Base-by-base conservation (phyloP, 139 green algal species). In the Chlamydomonas sphaeroides region DNA sequence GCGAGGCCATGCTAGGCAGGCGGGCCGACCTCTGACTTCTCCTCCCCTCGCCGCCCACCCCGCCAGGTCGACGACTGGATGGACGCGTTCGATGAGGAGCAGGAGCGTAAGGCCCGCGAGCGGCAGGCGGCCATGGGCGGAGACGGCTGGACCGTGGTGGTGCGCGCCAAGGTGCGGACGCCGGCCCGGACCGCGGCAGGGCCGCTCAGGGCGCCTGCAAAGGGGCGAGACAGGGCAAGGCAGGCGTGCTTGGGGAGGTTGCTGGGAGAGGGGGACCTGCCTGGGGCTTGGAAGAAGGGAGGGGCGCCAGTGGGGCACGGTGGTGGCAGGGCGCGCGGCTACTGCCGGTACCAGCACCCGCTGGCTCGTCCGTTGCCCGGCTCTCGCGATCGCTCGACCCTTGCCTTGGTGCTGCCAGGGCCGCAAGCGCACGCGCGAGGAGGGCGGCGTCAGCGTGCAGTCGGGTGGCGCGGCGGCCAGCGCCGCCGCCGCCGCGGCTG, bases 81-180 rank as follows among this genome's bases (percentile, higher is more conserved):
- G 73, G 91, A 87, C 23, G 68, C 83, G 6, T 91, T 88, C 86
- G 94, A 97, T 56, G 89, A 68, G 36, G 84, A 84, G 36, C 90
- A 95, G 74, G 87, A 84, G 69, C 36, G 45, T 14, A 80, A 85
- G 33, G 67, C 80, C 73, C 79, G 68, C 35, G 77, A 85, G 35
- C 66, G 76, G 59, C 86, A 86, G 75, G 73, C 68, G 39, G 85
- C 89, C 68, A 84, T 92, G 89, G 78, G 86, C 71, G 93, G 91
- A 28, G 93, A 96, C 48, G 94, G 94, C 18, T 97, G 94, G 94
- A 97, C 94, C 2, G 91, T 97, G 45, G 94, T 97, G n/a, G 80
- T 90, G 73, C 89, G 93, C 26, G 88, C 87, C 69, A 95, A 95
- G 91, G 92, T 92, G 42, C 3, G 90, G 28, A n/a, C n/a, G n/a